Conservation (phyloP, 2,329 filamentous ascomycete species). For the Dryadomyces quercivorus region DNA sequence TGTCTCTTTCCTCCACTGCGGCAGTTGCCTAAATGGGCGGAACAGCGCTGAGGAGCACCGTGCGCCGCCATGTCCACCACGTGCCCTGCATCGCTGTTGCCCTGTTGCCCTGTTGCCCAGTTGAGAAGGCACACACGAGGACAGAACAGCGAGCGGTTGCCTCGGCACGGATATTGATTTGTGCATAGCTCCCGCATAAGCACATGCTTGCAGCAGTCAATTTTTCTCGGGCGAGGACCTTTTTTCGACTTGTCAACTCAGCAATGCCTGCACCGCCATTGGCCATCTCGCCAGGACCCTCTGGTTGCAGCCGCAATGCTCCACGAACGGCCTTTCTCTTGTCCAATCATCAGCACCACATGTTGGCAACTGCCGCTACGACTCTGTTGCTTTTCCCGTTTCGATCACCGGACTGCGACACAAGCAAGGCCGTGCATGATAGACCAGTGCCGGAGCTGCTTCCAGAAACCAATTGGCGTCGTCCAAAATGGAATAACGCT, state of each 20-base stretch:
- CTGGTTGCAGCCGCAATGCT: not conserved
- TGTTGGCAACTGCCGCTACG: not conserved
- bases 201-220: not conserved
- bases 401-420: not conserved
- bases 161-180: not conserved
- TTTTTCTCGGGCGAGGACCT: not conserved
- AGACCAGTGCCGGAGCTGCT: not conserved
- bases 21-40: not conserved
- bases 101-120: no score
- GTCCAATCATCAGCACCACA: constrained; percentile 10
- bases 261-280: not conserved
- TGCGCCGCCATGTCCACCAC: not conserved
- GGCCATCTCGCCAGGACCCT: not conserved
- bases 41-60: not conserved
- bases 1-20: no score
- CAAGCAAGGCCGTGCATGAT: not conserved
- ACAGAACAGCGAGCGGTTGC: not conserved
- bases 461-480: not conserved
- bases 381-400: not conserved
- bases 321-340: not conserved
- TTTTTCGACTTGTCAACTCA: not conserved
- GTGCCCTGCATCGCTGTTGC: no score
- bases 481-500: not conserved
- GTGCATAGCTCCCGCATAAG: not conserved
- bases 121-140: no score